A percentile compares a stretch with the other conserved stretches of the same genome.
Evolutionary conservation across 768 basidiomycete species (phyloP).

Genomic region (Mycena maculata): DNA sequence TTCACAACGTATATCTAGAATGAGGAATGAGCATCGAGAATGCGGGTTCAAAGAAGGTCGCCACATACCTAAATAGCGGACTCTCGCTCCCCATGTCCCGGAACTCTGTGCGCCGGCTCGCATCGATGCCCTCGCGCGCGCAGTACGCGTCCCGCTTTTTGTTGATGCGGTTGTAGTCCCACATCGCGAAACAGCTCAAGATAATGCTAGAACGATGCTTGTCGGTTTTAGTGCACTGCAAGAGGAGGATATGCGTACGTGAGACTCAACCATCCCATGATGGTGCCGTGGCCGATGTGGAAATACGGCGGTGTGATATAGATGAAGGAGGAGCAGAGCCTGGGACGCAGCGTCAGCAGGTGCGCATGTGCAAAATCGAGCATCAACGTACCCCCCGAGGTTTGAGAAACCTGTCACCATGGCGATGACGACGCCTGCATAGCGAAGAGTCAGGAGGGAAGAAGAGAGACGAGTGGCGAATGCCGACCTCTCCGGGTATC

Average conservation of each 20-base stretch:
- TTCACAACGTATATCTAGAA: too few species aligned
- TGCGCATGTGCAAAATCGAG: not conserved
- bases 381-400: constrained; percentile 49
- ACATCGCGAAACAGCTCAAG: constrained; percentile 52
- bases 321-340: constrained; percentile 41
- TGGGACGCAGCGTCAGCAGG: not conserved
- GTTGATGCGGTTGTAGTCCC: constrained; percentile 55
- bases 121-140: constrained; percentile 48
- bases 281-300: constrained; percentile 32
- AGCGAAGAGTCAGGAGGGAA: not conserved
- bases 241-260: constrained; percentile 39
- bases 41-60: too few species aligned
- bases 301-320: constrained; percentile 33
- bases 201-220: constrained; percentile 40
- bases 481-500: constrained; percentile 47
- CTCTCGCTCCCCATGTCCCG: constrained; percentile 58
- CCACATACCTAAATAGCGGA: constrained; percentile 55
- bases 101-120: constrained; percentile 47
- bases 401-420: constrained; percentile 61
- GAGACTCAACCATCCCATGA: constrained; percentile 30
- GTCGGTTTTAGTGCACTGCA: not conserved
- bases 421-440: constrained; percentile 54
- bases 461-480: not conserved
- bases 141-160: constrained; percentile 55
- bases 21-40: too few species aligned